phyloP scores from a whole-genome alignment of 768 basidiomycete species.

The Leccinum olivaceopallidum region DNA sequence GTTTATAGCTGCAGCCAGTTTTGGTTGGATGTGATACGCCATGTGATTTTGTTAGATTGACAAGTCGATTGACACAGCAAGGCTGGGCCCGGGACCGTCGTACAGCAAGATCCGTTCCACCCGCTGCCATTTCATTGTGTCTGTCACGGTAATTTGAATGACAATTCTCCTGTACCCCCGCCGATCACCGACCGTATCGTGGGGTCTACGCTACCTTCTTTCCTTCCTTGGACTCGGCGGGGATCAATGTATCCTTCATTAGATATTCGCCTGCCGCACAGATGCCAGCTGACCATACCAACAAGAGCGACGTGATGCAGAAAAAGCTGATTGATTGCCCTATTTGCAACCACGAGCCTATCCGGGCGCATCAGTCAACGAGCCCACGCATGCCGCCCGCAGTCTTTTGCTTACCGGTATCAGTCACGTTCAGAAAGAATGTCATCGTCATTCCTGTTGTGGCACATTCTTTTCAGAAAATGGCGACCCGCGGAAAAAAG shows the following conservation, averaged over 20 bases:
- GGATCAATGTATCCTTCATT: slow-evolving; percentile 44
- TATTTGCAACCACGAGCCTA: slow-evolving; percentile 87
- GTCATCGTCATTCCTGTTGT: slow-evolving; percentile 72
- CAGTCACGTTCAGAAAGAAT: slow-evolving; percentile 83
- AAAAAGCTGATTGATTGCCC: slow-evolving; percentile 89
- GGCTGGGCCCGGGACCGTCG: neutral
- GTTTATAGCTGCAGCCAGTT: neutral
- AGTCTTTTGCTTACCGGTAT: slow-evolving; percentile 54
- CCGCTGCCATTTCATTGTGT: neutral
- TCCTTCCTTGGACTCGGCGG: slow-evolving; percentile 15
- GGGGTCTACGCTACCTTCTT: slow-evolving; percentile 25
- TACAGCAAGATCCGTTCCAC: slow-evolving; percentile 3
- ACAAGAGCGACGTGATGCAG: slow-evolving; percentile 75
- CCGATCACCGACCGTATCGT: slow-evolving; percentile 23
- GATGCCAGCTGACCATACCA: slow-evolving; percentile 79
- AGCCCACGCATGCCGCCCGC: neutral
- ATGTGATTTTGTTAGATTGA: neutral
- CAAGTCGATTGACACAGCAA: neutral
- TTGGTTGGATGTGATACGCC: neutral
- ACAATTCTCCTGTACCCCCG: neutral
- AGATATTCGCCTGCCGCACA: slow-evolving; percentile 72
- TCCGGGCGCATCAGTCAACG: slow-evolving; percentile 7
- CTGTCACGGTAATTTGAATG: neutral
- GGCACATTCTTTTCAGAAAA: neutral
- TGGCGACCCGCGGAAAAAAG: neutral